phyloP scores from a whole-genome alignment of 352 stramenopile genomes.

The Phytopythium ostracodes region DNA sequence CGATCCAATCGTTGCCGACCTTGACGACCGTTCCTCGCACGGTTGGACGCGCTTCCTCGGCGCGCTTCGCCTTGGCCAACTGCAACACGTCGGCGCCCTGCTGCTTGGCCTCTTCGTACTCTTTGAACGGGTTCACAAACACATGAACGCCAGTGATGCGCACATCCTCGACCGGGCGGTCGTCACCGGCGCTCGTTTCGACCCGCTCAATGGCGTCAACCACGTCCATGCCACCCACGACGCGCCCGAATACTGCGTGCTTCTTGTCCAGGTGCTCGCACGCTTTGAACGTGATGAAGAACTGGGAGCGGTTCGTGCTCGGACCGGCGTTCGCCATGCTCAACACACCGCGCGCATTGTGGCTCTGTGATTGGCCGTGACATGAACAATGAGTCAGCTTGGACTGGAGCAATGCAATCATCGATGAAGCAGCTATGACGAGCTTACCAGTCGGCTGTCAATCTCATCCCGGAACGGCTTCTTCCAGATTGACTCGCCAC shows the following conservation, averaged over 20 bases:
- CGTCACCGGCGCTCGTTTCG: constrained; percentile 54
- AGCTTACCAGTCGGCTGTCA: constrained; percentile 87
- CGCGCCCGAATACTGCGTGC: constrained; percentile 95
- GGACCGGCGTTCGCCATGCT: constrained; percentile 97
- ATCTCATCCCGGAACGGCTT: constrained; percentile 97
- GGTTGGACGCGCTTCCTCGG: constrained; percentile 37
- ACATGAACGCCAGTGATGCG: constrained; percentile 77
- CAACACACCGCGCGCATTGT: constrained; percentile 89
- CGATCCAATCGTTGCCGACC: constrained; percentile 72
- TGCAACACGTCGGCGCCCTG: constrained; percentile 57
- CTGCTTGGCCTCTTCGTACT: constrained; percentile 65
- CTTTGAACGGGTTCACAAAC: constrained; percentile 88
- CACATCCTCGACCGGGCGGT: constrained; percentile 83
- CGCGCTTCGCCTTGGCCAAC: constrained; percentile 44
- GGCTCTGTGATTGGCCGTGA: constrained; percentile 30
- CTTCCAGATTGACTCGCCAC: constrained; percentile 93
- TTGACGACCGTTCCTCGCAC: constrained; percentile 78
- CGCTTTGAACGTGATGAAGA: constrained; percentile 98
- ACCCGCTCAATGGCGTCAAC: constrained; percentile 80
- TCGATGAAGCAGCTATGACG: background rate
- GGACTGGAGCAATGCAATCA: background rate
- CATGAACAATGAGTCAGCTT: background rate
- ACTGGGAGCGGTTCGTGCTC: constrained; percentile 97
- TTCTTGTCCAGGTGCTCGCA: constrained; percentile 98
- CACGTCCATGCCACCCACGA: constrained; percentile 90